Conservation (phyloP, 352 stramenopile species). For the Thalassiosira allenii region DNA sequence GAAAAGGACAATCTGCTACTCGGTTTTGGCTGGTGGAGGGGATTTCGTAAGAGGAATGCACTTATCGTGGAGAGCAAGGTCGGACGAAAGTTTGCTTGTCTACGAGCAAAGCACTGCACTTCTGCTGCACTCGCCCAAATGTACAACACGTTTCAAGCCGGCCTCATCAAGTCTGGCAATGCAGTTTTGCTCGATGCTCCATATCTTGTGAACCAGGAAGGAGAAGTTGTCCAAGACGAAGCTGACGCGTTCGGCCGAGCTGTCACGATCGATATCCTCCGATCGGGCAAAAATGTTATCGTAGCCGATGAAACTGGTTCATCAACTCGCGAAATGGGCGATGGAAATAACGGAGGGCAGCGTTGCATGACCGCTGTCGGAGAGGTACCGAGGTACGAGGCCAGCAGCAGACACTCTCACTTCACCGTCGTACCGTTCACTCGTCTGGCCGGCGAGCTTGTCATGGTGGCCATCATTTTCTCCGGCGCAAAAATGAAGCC, state of each 20-base stretch:
- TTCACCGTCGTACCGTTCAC: not conserved
- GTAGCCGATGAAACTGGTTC: not conserved
- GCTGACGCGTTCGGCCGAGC: conserved; percentile 1
- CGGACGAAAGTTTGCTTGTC: not conserved
- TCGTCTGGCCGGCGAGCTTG: not conserved
- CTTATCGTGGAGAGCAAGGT: not conserved
- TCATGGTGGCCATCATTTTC: conserved; percentile 22
- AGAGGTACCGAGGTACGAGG: not conserved
- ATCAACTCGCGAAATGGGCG: not conserved
- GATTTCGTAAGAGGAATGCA: not conserved
- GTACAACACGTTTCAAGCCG: not conserved
- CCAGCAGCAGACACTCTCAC: not conserved
- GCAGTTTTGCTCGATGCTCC: not conserved
- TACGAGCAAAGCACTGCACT: not conserved
- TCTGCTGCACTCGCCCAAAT: no score
- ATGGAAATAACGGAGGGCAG: conserved; percentile 7
- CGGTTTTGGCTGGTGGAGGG: not conserved
- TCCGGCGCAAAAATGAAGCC: conserved; percentile 12
- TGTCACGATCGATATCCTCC: conserved; percentile 1
- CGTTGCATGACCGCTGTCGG: not conserved
- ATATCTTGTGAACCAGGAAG: not conserved
- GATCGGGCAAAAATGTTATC: not conserved
- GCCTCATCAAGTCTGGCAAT: not conserved
- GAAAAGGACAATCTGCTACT: not conserved
- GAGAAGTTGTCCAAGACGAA: conserved; percentile 5